Conservation (phyloP, 2,329 filamentous ascomycete species). For the Trichoderma koningiopsis region DNA sequence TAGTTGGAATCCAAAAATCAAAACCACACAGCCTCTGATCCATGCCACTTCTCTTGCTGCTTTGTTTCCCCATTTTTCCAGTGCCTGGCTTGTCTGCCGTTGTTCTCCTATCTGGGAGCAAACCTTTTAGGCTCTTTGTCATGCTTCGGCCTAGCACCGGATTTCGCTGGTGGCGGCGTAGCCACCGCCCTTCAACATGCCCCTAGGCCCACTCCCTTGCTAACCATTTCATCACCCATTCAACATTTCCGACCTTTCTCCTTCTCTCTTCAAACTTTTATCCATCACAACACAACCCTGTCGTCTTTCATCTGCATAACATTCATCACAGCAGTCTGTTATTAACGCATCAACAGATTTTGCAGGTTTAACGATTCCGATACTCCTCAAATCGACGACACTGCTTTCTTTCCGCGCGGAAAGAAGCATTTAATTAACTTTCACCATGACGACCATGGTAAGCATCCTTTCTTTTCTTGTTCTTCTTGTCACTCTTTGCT, state of each 20-base stretch:
- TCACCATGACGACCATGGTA: slow-evolving; percentile 57
- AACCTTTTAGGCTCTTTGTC: slow-evolving; percentile 21
- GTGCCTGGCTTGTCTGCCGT: not conserved
- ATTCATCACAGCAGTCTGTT: not conserved
- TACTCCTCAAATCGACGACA: slow-evolving; percentile 6
- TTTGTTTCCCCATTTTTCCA: not conserved
- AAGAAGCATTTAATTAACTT: slow-evolving; percentile 30
- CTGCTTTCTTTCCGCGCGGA: slow-evolving; percentile 31
- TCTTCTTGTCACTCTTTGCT: not conserved
- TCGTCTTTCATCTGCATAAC: not conserved
- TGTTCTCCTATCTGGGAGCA: slow-evolving; percentile 9
- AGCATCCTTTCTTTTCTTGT: slow-evolving; percentile 28
- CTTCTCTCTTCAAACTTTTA: not conserved
- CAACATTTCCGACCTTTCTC: slow-evolving; percentile 3
- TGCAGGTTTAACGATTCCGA: slow-evolving; percentile 7
- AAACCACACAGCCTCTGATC: not conserved
- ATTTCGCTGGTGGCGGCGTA: slow-evolving; percentile 24
- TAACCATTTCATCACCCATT: slow-evolving; percentile 24
- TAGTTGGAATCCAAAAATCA: not conserved
- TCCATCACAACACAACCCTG: not conserved
- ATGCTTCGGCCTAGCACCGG: slow-evolving; percentile 23
- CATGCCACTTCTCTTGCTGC: not conserved
- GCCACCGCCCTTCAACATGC: slow-evolving; percentile 22
- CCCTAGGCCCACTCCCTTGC: slow-evolving; percentile 23
- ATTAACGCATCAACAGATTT: slow-evolving; percentile 5